Percentiles rank a stretch among this genome's conserved stretches.
phyloP scores from a whole-genome alignment of 345 rosid genomes.

The Eucalyptus brandiana region DNA sequence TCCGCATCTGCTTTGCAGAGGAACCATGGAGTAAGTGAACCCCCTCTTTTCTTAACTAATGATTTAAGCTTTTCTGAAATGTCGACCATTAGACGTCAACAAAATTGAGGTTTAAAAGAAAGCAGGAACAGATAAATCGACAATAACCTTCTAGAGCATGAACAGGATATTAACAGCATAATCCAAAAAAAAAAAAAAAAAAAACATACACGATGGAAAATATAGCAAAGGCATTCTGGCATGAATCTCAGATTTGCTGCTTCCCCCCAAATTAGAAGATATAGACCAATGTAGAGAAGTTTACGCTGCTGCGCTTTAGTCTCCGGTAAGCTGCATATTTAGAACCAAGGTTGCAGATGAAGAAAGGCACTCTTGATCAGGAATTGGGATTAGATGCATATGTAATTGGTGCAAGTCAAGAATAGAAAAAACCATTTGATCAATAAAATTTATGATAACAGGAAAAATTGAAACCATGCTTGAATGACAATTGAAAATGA shows the following conservation, averaged over 20 bases:
- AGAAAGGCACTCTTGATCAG: not conserved
- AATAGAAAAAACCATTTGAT: not conserved
- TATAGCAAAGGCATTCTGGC: constrained; percentile 99
- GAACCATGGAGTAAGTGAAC: not conserved
- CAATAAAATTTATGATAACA: not conserved
- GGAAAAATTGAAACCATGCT: no score
- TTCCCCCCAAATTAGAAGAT: constrained; percentile 98
- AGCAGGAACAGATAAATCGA: not conserved
- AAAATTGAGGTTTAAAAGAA: not conserved
- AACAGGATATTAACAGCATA: not conserved
- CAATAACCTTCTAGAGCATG: not conserved
- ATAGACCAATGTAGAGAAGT: constrained; percentile 81
- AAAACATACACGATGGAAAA: constrained; percentile 84
- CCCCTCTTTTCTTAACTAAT: no score
- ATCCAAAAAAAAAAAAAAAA: not conserved
- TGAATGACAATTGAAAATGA: no score
- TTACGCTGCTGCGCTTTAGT: constrained; percentile 91
- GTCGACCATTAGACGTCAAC: not conserved
- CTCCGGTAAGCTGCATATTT: constrained; percentile 58
- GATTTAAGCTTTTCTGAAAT: not conserved
- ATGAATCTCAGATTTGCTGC: constrained; percentile 98
- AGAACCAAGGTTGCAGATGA: not conserved
- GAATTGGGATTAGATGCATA: not conserved
- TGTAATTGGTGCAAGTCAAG: not conserved
- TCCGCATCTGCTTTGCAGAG: not conserved